Base-by-base conservation (phyloP, 163 green algal genomes). In the Volvox carteri region DNA sequence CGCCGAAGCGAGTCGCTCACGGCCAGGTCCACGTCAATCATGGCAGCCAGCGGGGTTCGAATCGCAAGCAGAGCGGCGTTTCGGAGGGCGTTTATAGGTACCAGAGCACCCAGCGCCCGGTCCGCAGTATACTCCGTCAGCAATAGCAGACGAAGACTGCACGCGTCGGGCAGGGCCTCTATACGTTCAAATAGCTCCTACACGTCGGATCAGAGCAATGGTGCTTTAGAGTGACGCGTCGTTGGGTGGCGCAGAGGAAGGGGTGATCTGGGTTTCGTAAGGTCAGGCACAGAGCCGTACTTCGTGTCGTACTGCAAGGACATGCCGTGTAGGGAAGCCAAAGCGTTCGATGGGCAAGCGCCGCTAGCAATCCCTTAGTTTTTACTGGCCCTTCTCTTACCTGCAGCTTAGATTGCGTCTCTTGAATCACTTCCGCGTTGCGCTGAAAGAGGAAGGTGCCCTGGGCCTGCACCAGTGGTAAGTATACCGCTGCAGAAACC, bases 11-110 rank as follows among this genome's bases (percentile, higher is more conserved):
- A 70, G 35, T 21, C 46, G 72, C 68, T 84, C 18, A 84, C 62
- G 67, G 86, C 77, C 70, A 92, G 89, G 56, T 92, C 89, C 33
- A 92, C 89, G 44, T 92, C 89, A 3, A 88, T 72, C 89, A 92
- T 92, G 33, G 85, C 84, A 23, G 84, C 89, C 67, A 92, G 70
- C 7, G 73, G 77, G 9, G 84, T 89, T 37, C 60, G 58, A 4
- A 74, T 85, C 19, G 76, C 62, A 21, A 75, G 62, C 78, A 90
- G 54, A 37, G 86, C 90, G 37, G 73, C 75, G 60, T 91, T 89
- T 28, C 85, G 85, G 41, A 92, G 78, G 18, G 80, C 78, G 44
- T 92, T 92, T 52, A 92, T 90, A 30, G 89, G 89, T 62, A 92
- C 76, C 68, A 92, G 80, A 14, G 60, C 76, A 8, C 65, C 50